Percentiles rank a stretch among this genome's conserved stretches.
These are phyloP conservation scores for Cercospora berteroae DNA, from an alignment of 2,329 filamentous ascomycete genomes.

Conservation along the genomic window DNA sequence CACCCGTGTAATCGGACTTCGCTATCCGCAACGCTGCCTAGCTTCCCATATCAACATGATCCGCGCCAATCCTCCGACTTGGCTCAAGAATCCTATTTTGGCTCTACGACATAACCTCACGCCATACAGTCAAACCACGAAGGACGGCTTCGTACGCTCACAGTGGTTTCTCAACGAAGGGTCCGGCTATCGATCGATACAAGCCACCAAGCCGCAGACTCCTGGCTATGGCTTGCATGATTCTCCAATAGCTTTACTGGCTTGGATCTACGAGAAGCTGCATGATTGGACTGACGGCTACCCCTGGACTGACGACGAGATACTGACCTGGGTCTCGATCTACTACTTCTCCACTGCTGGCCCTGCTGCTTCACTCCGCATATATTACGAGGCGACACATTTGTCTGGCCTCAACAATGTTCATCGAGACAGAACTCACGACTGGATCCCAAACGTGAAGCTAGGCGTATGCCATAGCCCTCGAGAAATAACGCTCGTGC, in stretches of 20 bases:
- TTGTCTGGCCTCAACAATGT: conserved; percentile 17
- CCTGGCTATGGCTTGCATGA: conserved; percentile 68
- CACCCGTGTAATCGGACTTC: conserved; percentile 59
- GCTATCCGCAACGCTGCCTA: conserved; percentile 57
- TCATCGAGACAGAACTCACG: conserved; percentile 38
- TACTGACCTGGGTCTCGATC: conserved; percentile 70
- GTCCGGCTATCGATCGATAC: conserved; percentile 58
- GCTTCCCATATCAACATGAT: conserved; percentile 49
- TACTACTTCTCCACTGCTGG: conserved; percentile 71
- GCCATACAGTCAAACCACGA: conserved; percentile 55
- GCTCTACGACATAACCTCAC: conserved; percentile 57
- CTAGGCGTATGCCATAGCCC: conserved; percentile 58
- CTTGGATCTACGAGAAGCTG: conserved; percentile 81
- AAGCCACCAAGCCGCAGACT: conserved; percentile 70
- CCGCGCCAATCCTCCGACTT: conserved; percentile 50
- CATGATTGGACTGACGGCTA: conserved; percentile 73
- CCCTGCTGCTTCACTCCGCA: conserved; percentile 63
- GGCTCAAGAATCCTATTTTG: conserved; percentile 55
- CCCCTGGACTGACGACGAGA: conserved; percentile 72
- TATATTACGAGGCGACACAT: conserved; percentile 69
- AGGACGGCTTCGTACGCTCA: conserved; percentile 52
- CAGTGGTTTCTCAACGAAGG: conserved; percentile 60
- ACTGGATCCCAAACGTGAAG: conserved; percentile 50
- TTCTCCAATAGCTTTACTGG: conserved; percentile 66
- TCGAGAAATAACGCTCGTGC: conserved; percentile 55